These are phyloP conservation scores for Neospermospora avenae DNA, from an alignment of 2,329 filamentous ascomycete species.

Conservation along the genomic window DNA sequence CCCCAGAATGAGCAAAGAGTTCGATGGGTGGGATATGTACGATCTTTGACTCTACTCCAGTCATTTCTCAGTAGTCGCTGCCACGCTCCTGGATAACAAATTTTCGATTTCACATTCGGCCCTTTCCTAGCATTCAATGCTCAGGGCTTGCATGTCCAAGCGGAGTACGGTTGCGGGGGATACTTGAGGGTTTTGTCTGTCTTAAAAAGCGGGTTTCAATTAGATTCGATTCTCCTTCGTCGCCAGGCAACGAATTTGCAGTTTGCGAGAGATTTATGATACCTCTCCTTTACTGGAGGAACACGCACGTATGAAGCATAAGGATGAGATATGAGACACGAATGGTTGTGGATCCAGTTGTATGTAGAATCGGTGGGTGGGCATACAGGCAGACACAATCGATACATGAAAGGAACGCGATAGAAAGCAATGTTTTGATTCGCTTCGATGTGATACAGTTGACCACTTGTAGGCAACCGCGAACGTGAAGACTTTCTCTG, in stretches of 20 bases:
- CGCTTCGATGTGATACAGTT: not conserved
- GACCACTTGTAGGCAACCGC: not conserved
- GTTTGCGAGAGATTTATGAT: constrained; percentile 24
- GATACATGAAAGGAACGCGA: constrained; percentile 7
- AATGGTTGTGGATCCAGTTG: constrained; percentile 11
- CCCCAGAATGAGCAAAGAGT: constrained; percentile 32
- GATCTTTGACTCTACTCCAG: constrained; percentile 44
- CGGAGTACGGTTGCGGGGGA: constrained; percentile 26
- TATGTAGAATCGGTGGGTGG: constrained; percentile 18
- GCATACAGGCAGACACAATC: constrained; percentile 6
- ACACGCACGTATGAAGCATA: constrained; percentile 20
- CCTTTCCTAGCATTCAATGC: constrained; percentile 23
- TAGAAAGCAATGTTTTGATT: not conserved
- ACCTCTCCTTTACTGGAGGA: constrained; percentile 20
- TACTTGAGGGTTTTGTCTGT: constrained; percentile 29
- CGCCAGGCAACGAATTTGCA: constrained; percentile 27
- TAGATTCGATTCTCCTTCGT: constrained; percentile 31
- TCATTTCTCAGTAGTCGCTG: constrained; percentile 5
- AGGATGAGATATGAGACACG: constrained; percentile 15
- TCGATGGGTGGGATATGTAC: constrained; percentile 67
- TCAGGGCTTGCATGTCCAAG: constrained; percentile 19
- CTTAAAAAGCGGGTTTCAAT: constrained; percentile 31
- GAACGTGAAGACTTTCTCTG: not conserved
- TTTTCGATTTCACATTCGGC: constrained; percentile 20
- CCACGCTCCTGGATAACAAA: constrained; percentile 27